Percentiles rank a stretch among this genome's conserved stretches.
These are phyloP conservation scores for Exophiala sp. DNA, from an alignment of 2,329 filamentous ascomycete genomes.

Conservation along the genomic window DNA sequence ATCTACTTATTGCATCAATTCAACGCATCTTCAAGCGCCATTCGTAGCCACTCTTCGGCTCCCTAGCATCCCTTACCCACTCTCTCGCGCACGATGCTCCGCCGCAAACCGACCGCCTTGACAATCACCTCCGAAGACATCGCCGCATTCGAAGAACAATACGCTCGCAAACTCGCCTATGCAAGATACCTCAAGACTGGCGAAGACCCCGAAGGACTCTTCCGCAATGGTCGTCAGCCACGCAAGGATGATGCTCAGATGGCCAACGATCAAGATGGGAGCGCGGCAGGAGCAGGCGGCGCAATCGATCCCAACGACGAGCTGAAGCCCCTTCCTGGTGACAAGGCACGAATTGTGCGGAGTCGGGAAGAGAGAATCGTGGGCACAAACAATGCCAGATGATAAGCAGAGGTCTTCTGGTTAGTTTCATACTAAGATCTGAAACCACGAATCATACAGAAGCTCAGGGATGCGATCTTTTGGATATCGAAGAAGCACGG, in stretches of 20 bases:
- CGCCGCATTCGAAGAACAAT: slow-evolving; percentile 43
- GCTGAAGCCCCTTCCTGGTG: slow-evolving; percentile 48
- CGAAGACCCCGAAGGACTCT: slow-evolving; percentile 27
- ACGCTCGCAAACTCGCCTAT: slow-evolving; percentile 22
- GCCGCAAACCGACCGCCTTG: slow-evolving; percentile 50
- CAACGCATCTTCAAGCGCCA: too few relatives aligned
- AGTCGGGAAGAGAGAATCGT: slow-evolving; percentile 45
- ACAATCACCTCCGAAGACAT: slow-evolving; percentile 49
- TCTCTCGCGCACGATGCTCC: slow-evolving; percentile 39
- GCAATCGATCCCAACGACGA: slow-evolving; percentile 47
- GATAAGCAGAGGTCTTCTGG: not conserved
- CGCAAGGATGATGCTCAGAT: slow-evolving; percentile 26
- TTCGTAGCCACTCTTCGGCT: too few relatives aligned
- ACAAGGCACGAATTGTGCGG: slow-evolving; percentile 47
- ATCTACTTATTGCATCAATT: too few relatives aligned
- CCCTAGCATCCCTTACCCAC: too few relatives aligned
- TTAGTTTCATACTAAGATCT: too few relatives aligned
- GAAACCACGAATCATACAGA: too few relatives aligned
- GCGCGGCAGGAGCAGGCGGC: slow-evolving; percentile 25
- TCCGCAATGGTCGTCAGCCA: slow-evolving; percentile 25
- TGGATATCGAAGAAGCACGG: too few relatives aligned
- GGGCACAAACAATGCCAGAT: slow-evolving; percentile 11
- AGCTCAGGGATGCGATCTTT: too few relatives aligned
- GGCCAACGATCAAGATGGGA: slow-evolving; percentile 14
- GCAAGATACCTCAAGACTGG: slow-evolving; percentile 26